Evolutionary conservation across 495 filamentous ascomycete species (phyloP), one percentile per base, ranked within the genome.

Genomic region (Podospora conica): DNA sequence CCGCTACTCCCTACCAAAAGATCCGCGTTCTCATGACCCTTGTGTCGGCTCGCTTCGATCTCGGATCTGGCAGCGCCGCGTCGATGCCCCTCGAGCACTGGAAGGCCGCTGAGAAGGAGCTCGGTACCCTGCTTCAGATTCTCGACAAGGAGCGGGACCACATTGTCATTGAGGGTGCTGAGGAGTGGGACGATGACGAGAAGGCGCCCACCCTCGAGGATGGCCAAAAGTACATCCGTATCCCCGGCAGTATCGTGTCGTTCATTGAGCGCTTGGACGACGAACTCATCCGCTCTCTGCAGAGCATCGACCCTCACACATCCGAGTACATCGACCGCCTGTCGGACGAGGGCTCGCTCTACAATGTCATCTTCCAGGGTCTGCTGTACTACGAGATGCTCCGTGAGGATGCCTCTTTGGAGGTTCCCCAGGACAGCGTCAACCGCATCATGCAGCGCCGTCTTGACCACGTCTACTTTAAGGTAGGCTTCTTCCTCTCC

Each of bases 171-270:
- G 95, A 98, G 77, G 86, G 83, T 67, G 95, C 93, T 18, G 95
- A 99, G 68, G 96, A 99, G 74, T 98, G 95, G 95, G 95, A 99
- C 71, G 96, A 99, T 76, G 95, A 98, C 69, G 96, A 98, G 68
- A 97, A 96, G 79, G 86, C 86, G 28, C 95, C 95, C 21, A 82
- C 83, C 33, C 80, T 91, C 69, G 84, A 81, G 18, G 71, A 81
- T 9, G 92, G 87, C 65, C 87, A 96, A 78, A 87, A 86, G 64
- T 81, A 87, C 72, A 86, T 94, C 77, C 90, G 90, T 78, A 88
- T 99, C 68, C 91, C 96, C 15, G 95, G 95, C 74, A 97, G 91
- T 77, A 82, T 97, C 64, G 91, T 96, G 21, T 98, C 96, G 0
- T 94, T 92, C 76, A 89, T 96, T 21, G 95, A 99, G 83, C 85